Evolutionary conservation across 208 protist genomes (phyloP).

Genomic region (Leishmania mexicana): DNA sequence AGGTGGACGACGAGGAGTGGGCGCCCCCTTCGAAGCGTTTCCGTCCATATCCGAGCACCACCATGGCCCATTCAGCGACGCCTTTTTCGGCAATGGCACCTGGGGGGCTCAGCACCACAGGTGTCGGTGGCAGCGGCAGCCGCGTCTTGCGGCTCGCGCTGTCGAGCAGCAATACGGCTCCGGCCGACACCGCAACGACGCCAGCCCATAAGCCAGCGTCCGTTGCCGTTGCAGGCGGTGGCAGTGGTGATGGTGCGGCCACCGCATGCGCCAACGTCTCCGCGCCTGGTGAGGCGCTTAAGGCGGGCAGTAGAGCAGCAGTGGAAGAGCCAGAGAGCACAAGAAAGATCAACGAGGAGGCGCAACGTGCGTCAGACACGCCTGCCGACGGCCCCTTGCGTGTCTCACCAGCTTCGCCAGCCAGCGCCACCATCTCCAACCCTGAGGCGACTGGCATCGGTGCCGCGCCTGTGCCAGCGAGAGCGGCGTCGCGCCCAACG

Average conservation of each 20-base stretch:
- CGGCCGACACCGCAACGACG: background rate
- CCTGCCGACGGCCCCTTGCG: background rate
- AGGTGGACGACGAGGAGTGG: background rate
- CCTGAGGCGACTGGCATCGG: background rate
- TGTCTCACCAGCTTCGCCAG: background rate
- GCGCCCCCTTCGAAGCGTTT: conserved; percentile 27
- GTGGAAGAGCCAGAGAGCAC: background rate
- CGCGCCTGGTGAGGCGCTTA: background rate
- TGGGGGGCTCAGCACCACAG: background rate
- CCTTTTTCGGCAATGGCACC: background rate
- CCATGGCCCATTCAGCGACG: background rate
- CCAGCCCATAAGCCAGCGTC: background rate
- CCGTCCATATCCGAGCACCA: conserved; percentile 9
- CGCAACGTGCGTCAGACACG: background rate
- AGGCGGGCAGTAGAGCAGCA: background rate
- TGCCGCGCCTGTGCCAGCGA: background rate
- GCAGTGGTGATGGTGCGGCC: background rate
- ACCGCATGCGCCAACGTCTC: background rate
- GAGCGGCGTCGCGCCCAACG: background rate
- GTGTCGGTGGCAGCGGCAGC: background rate
- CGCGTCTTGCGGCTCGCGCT: background rate
- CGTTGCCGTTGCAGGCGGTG: background rate
- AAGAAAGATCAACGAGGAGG: background rate
- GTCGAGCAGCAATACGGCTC: background rate
- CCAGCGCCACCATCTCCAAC: background rate